phyloP scores from a whole-genome alignment of 2,329 filamentous ascomycete genomes.

The Diplocarpon mali region DNA sequence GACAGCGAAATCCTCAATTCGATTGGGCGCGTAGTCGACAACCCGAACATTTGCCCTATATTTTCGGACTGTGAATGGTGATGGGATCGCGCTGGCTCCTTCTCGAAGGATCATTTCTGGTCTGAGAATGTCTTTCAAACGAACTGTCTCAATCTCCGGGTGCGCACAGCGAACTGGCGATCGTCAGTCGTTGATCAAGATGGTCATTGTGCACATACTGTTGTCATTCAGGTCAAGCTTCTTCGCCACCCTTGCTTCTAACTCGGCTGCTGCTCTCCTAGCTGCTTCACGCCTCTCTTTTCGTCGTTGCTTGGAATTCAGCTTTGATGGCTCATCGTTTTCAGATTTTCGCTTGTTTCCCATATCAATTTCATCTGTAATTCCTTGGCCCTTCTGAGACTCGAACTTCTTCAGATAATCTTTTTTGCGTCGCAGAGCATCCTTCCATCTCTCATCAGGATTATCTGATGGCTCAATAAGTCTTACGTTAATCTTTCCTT shows the following conservation, averaged over 20 bases:
- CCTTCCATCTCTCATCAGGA: slow-evolving; percentile 38
- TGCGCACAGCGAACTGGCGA: slow-evolving; percentile 36
- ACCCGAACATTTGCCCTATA: slow-evolving; percentile 65
- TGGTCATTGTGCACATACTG: slow-evolving; percentile 25
- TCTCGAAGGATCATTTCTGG: slow-evolving; percentile 32
- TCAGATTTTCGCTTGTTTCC: slow-evolving; percentile 21
- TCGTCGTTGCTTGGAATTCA: slow-evolving; percentile 21
- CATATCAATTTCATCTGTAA: slow-evolving; percentile 28
- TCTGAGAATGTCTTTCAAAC: slow-evolving; percentile 27
- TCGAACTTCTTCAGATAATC: slow-evolving; percentile 42
- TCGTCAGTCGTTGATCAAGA: not conserved
- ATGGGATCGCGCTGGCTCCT: slow-evolving; percentile 26
- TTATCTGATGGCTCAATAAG: slow-evolving; percentile 34
- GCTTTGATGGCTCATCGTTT: slow-evolving; percentile 7
- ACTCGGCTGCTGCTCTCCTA: slow-evolving; percentile 23
- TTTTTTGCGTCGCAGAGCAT: slow-evolving; percentile 51
- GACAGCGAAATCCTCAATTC: slow-evolving; percentile 59
- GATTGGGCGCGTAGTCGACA: slow-evolving; percentile 65
- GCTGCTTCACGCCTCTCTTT: slow-evolving; percentile 23
- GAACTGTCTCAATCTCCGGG: slow-evolving; percentile 28
- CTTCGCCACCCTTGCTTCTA: slow-evolving; percentile 24
- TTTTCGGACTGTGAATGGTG: slow-evolving; percentile 66
- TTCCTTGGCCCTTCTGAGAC: slow-evolving; percentile 29
- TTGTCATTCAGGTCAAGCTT: slow-evolving; percentile 24
- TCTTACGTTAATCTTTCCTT: slow-evolving; percentile 46